phyloP scores from a whole-genome alignment of 257 asterid genomes.

The Eustoma russellianum region DNA sequence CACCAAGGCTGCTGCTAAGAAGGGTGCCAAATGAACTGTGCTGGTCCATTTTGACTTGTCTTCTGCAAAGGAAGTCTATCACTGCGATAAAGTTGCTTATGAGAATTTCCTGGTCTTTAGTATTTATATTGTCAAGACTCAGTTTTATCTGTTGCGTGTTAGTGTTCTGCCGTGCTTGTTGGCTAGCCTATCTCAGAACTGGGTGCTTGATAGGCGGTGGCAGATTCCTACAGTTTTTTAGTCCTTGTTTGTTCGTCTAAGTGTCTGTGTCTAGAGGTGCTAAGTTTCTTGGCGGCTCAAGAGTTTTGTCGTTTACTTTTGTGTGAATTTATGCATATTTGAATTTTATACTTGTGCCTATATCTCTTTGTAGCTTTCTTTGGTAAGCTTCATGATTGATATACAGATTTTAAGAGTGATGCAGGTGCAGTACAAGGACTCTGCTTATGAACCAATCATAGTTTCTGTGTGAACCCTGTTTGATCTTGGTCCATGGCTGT shows the following conservation, averaged over 20 bases:
- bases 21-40: slow-evolving; percentile 26
- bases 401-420: no score
- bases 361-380: no score
- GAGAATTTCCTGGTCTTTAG: slow-evolving; percentile 37
- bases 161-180: not conserved
- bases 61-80: slow-evolving; percentile 48
- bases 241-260: not conserved
- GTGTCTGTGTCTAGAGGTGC: slow-evolving; percentile 9
- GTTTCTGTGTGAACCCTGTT: no score
- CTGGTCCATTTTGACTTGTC: slow-evolving; percentile 26
- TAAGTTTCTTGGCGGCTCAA: slow-evolving; percentile 7
- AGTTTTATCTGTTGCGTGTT: not conserved
- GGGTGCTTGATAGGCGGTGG: slow-evolving; percentile 45
- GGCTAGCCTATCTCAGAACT: slow-evolving; percentile 23
- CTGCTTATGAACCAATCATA: no score
- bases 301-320: slow-evolving; percentile 6
- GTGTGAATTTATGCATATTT: not conserved
- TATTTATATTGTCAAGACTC: slow-evolving; percentile 26
- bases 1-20: slow-evolving; percentile 28
- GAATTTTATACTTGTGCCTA: not conserved
- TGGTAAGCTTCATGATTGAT: no score
- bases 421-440: no score
- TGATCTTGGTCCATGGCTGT: no score
- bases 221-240: slow-evolving; percentile 2
- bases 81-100: slow-evolving; percentile 23